A percentile compares a stretch with the other conserved stretches of the same genome.
phyloP scores from a whole-genome alignment of 768 basidiomycete genomes.

The Phlebiopsis flavidoalba region DNA sequence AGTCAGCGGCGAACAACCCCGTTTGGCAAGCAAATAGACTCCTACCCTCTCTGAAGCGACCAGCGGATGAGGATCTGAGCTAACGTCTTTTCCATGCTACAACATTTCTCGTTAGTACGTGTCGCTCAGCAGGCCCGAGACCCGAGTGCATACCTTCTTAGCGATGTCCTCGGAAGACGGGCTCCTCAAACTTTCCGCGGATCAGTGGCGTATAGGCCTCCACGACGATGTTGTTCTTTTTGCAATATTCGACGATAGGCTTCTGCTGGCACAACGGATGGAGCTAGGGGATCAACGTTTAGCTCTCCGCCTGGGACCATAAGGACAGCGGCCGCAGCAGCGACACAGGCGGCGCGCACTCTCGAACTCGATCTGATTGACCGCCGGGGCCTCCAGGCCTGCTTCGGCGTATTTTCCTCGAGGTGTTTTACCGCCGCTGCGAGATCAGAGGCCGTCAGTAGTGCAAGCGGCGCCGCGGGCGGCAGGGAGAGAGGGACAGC shows the following conservation, averaged over 20 bases:
- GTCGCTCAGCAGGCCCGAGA: background rate
- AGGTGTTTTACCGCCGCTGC: conserved; percentile 67
- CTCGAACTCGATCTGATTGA: conserved; percentile 89
- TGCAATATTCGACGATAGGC: conserved; percentile 67
- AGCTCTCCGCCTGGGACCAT: background rate
- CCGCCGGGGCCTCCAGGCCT: conserved; percentile 58
- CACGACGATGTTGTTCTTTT: conserved; percentile 30
- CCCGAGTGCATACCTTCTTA: conserved; percentile 29
- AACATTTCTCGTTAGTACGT: background rate
- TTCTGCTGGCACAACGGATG: conserved; percentile 82
- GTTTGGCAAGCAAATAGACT: background rate
- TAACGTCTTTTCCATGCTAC: conserved; percentile 45
- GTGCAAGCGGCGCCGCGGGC: background rate
- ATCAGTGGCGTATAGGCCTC: conserved; percentile 63
- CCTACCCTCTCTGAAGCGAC: conserved; percentile 82
- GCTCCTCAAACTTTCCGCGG: conserved; percentile 41
- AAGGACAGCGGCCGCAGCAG: too few species aligned
- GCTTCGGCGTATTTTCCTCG: conserved; percentile 64
- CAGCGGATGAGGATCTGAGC: conserved; percentile 86
- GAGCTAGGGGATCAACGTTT: conserved; percentile 37
- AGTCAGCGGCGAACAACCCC: background rate
- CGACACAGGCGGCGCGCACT: conserved; percentile 26
- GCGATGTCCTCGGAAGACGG: conserved; percentile 50
- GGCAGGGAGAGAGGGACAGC: background rate
- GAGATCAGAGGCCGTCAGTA: background rate